phyloP scores from a whole-genome alignment of 192 early-diverging fungal genomes.

The Coemansia sp. region DNA sequence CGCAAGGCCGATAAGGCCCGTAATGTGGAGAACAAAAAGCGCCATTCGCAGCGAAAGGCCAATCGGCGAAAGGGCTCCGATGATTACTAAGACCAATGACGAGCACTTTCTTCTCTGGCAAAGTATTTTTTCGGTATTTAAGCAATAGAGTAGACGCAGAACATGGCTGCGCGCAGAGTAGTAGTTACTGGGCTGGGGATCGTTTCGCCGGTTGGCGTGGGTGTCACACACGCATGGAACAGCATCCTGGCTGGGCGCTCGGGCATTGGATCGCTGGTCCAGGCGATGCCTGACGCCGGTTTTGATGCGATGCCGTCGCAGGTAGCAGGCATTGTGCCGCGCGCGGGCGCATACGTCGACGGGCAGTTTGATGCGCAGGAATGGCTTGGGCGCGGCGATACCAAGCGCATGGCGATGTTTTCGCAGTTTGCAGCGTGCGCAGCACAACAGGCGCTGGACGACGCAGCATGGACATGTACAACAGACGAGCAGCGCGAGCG shows the following conservation, averaged over 20 bases:
- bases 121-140: slow-evolving; percentile 84
- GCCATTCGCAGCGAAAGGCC: slow-evolving; percentile 65
- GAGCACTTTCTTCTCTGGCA: slow-evolving; percentile 66
- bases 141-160: slow-evolving; percentile 59
- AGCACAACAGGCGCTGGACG: slow-evolving; percentile 79
- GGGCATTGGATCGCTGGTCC: slow-evolving; percentile 69
- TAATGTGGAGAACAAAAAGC: slow-evolving; percentile 61
- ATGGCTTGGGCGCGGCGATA: slow-evolving; percentile 75
- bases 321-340: slow-evolving; percentile 70
- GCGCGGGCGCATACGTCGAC: slow-evolving; percentile 44
- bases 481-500: slow-evolving; percentile 60
- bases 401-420: slow-evolving; percentile 75
- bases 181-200: slow-evolving; percentile 94
- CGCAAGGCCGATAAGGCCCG: slow-evolving; percentile 59
- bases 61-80: slow-evolving; percentile 51
- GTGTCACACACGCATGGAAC: slow-evolving; percentile 68
- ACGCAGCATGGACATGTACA: slow-evolving; percentile 69
- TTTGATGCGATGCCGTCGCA: slow-evolving; percentile 71
- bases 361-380: slow-evolving; percentile 71
- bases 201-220: slow-evolving; percentile 85
- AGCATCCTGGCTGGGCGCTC: slow-evolving; percentile 67
- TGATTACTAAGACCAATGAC: slow-evolving; percentile 43
- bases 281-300: slow-evolving; percentile 20
- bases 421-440: slow-evolving; percentile 84
- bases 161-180: slow-evolving; percentile 58